A percentile compares a stretch with the other conserved stretches of the same genome.
Conservation (phyloP, 805 yeast genomes). For the Tetrapisispora namnaoensis region DNA sequence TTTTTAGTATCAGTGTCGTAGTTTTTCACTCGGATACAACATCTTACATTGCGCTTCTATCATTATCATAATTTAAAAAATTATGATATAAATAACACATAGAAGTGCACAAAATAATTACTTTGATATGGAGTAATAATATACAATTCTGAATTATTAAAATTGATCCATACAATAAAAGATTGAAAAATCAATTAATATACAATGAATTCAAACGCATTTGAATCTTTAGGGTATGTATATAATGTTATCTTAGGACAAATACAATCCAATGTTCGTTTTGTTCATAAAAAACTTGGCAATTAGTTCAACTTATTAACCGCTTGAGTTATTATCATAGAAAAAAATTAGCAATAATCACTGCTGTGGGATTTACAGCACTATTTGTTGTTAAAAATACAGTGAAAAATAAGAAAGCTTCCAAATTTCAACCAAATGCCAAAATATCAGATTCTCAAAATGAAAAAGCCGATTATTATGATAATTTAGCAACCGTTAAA, state of each 20-base stretch:
- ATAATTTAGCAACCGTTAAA: slow-evolving; percentile 32
- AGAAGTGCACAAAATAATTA: no score
- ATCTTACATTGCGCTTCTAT: no score
- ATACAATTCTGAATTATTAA: no score
- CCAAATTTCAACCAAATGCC: slow-evolving; percentile 29
- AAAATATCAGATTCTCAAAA: slow-evolving; percentile 7
- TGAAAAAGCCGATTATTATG: slow-evolving; percentile 20
- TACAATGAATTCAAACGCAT: slow-evolving; percentile 9
- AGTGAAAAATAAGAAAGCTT: slow-evolving; percentile 30
- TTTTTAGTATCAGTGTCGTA: no score
- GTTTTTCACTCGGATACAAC: no score
- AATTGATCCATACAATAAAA: no score
- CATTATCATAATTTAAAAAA: no score
- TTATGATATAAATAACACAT: no score
- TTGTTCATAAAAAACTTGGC: no score
- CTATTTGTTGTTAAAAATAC: slow-evolving; percentile 20
- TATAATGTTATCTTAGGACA: background rate
- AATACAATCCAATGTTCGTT: background rate
- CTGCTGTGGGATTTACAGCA: slow-evolving; percentile 22
- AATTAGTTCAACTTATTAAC: no score
- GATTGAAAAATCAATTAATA: no score
- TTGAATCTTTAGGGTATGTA: slow-evolving; percentile 26
- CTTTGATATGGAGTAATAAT: no score
- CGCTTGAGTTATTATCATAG: background rate
- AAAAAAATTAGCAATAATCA: slow-evolving; percentile 9